Evolutionary conservation across 2,329 filamentous ascomycete genomes (phyloP), one percentile per base, ranked within the genome.

Genomic region (Mariannaea elegans): DNA sequence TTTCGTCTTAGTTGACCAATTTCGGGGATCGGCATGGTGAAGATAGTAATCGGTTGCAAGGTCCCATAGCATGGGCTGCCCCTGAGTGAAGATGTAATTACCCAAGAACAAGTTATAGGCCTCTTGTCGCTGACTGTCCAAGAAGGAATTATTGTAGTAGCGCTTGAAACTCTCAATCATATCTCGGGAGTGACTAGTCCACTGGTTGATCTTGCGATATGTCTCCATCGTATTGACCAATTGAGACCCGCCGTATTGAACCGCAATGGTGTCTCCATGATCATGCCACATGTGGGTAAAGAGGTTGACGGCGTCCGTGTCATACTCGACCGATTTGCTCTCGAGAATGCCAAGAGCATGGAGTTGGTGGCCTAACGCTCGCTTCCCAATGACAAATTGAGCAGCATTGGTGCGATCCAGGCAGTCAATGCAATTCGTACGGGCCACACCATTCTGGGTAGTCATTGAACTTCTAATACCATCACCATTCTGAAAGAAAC

Each of bases 161-260:
- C 95, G 87, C 76, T 98, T 99, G 81, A 99, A 97, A 75, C 93
- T 97, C 78, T 99, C 95, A 19, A 99, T 94, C 94, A 99, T 98
- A 75, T 99, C 95, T 66, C 95, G 87, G 2, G 94, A 97, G 75
- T 97, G 93, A 69, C 93, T 97, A 21, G 93, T 97, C 95, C 95
- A 99, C 75, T 98, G 94, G 67, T 98, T 98, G 75, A 97, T 97
- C 78, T 98, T 98, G 57, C 95, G 91, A 75, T 99, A 99, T 4
- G 95, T 99, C 66, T 97, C 94, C 94, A 99, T 98, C 0, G 95
- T 99, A 74, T 99, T 99, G 69, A 99, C 95, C 1, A 99, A 85
- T 76, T 99, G 95, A 2, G 94, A 98, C 9, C 95, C 95, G 56
- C 95, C 95, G 69, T 99, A 99, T 74, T 99, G 95, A 53, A 98